phyloP scores from a whole-genome alignment of 2,329 filamentous ascomycete species.

The Monilinia vaccinii-corymbosi region DNA sequence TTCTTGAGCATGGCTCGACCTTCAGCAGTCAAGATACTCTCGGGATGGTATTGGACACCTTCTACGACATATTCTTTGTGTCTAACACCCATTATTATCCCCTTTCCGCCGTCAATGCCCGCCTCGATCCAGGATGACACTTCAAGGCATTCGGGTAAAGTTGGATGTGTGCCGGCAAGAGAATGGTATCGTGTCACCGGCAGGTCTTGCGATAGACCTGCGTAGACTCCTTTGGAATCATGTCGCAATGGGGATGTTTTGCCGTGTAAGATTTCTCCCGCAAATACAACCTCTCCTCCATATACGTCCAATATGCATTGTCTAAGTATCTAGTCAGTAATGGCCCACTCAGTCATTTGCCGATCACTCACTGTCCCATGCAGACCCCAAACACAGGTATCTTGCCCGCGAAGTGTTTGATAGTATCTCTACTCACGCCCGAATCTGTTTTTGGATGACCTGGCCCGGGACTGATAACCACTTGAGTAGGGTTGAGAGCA shows the following conservation, averaged over 20 bases:
- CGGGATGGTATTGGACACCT: slow-evolving; percentile 94
- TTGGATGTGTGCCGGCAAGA: slow-evolving; percentile 81
- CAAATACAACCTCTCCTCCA: slow-evolving; percentile 82
- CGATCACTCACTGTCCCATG: slow-evolving; percentile 73
- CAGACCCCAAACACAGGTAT: slow-evolving; percentile 96
- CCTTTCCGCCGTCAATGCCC: slow-evolving; percentile 64
- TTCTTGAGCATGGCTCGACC: slow-evolving; percentile 87
- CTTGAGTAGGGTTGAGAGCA: slow-evolving; percentile 76
- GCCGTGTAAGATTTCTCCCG: slow-evolving; percentile 92
- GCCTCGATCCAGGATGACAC: slow-evolving; percentile 82
- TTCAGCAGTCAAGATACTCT: slow-evolving; percentile 88
- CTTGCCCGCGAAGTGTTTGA: slow-evolving; percentile 85
- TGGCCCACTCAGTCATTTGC: neutral
- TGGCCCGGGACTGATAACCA: slow-evolving; percentile 91
- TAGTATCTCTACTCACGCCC: slow-evolving; percentile 86
- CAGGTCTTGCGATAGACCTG: slow-evolving; percentile 67
- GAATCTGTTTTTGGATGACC: slow-evolving; percentile 89
- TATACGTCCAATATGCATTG: slow-evolving; percentile 96
- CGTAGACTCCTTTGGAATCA: slow-evolving; percentile 86
- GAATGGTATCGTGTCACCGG: slow-evolving; percentile 95
- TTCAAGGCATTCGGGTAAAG: slow-evolving; percentile 76
- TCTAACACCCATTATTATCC: slow-evolving; percentile 92
- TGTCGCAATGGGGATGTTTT: slow-evolving; percentile 90
- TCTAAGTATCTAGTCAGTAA: slow-evolving; percentile 32
- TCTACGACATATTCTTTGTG: slow-evolving; percentile 90